Conservation (phyloP, 1,284 basidiomycete species). For the Ustilago xerochloae region DNA sequence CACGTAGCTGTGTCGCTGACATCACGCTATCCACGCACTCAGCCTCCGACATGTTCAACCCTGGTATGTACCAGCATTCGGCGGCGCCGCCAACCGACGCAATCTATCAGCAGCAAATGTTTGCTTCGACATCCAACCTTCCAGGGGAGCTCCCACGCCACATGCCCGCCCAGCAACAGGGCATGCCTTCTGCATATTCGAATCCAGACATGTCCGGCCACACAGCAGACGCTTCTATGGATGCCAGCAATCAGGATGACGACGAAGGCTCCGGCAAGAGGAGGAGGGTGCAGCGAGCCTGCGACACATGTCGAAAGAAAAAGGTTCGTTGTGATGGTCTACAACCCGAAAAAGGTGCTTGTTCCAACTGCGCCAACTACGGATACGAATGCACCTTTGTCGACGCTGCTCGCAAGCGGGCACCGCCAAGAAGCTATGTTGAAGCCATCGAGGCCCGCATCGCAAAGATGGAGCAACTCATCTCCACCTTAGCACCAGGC, state of each 20-base stretch:
- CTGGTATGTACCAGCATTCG: constrained; percentile 15
- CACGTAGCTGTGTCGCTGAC: neutral
- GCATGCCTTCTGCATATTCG: constrained; percentile 4
- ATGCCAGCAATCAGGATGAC: constrained; percentile 37
- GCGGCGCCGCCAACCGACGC: constrained; percentile 10
- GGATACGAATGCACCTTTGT: constrained; percentile 62
- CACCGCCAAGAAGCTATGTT: constrained; percentile 53
- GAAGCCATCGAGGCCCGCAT: constrained; percentile 63
- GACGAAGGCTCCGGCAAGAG: constrained; percentile 53
- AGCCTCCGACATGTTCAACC: constrained; percentile 11
- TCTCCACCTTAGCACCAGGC: constrained; percentile 52
- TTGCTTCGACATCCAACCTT: constrained; percentile 11
- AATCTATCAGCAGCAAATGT: constrained; percentile 23
- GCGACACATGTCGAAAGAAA: constrained; percentile 63
- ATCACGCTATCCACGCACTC: neutral
- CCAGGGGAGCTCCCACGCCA: constrained; percentile 12
- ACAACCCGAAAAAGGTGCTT: constrained; percentile 52
- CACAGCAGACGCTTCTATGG: constrained; percentile 21
- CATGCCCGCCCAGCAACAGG: constrained; percentile 5
- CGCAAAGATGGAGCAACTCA: constrained; percentile 54
- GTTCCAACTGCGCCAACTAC: constrained; percentile 59
- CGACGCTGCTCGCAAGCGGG: constrained; percentile 49
- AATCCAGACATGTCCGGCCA: constrained; percentile 16
- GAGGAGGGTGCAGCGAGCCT: constrained; percentile 56
- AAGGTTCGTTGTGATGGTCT: constrained; percentile 63